Percentiles rank a stretch among this genome's conserved stretches.
phyloP scores from a whole-genome alignment of 306 rosid genomes.

The Heteromeles arbutifolia region DNA sequence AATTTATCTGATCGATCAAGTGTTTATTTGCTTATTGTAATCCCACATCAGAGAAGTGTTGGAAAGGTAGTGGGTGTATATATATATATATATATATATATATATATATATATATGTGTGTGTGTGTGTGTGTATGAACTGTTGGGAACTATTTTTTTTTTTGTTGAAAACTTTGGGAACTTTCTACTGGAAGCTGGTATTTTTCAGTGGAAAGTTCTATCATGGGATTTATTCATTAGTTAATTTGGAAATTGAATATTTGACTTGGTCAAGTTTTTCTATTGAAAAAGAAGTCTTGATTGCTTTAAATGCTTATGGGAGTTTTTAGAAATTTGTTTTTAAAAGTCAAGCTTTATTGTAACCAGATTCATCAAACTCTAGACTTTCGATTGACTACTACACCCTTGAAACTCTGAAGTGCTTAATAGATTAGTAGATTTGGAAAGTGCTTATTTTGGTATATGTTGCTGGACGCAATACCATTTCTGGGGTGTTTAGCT shows the following conservation, averaged over 20 bases:
- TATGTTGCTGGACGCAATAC: not conserved
- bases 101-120: too few species aligned
- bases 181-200: not conserved
- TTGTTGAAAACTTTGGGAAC: too few species aligned
- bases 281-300: not conserved
- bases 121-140: not conserved
- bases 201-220: not conserved
- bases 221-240: not conserved
- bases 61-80: not conserved
- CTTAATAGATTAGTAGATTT: not conserved
- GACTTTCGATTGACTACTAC: not conserved
- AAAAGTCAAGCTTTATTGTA: not conserved
- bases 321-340: not conserved
- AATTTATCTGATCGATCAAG: not conserved
- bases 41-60: not conserved
- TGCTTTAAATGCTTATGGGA: not conserved
- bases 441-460: not conserved
- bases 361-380: not conserved
- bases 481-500: not conserved
- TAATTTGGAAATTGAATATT: not conserved
- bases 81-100: too few species aligned
- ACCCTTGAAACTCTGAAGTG: not conserved
- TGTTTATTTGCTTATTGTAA: not conserved
- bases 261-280: not conserved
- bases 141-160: not conserved